Base-by-base conservation (phyloP, 2,329 filamentous ascomycete species). In the Coniochaeta sp. region DNA sequence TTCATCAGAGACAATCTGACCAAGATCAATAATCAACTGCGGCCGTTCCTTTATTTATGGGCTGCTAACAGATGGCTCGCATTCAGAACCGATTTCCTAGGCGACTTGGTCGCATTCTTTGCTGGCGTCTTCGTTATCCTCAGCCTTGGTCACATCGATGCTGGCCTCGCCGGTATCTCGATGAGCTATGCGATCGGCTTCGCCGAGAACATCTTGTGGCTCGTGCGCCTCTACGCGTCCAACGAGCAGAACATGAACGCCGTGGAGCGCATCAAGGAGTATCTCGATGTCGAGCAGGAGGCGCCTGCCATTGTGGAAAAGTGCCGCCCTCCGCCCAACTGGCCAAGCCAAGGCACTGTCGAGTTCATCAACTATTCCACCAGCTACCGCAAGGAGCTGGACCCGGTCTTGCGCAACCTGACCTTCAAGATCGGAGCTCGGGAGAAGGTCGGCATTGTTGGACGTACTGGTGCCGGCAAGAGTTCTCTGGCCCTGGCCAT, bases 161-260 rank as follows among this genome's bases (percentile, higher is more conserved):
- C 95, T 50, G 95, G 95, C 64, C 90, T 93, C 56, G 95, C 93
- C 34, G 95, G 95, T 78, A 84, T 99, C 63, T 96, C 95, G 5
- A 79, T 99, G 68, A 96, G 91, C 57, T 99, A 99, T 69, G 95
- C 95, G 17, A 91, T 99, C 66, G 93, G 91, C 1, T 99, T 99
- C 69, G 96, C 93, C 0, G 95, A 99, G 73, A 98, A 96, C 65
- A 89, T 99, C 7, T 78, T 99, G 19, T 99, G 95, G 95, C 87
- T 98, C 59, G 93, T 99, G 32, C 88, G 95, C 55, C 81, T 97
- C 16, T 99, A 99, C 72, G 89, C 93, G 0, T 86, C 90, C 70
- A 97, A 98, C 69, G 95, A 99, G 76, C 95, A 99, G 75, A 98
- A 97, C 75, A 98, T 99, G 95, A 99, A 99, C 75, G 93, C 93